phyloP scores from a whole-genome alignment of 352 stramenopile genomes.

The Phytophthora palmivora region DNA sequence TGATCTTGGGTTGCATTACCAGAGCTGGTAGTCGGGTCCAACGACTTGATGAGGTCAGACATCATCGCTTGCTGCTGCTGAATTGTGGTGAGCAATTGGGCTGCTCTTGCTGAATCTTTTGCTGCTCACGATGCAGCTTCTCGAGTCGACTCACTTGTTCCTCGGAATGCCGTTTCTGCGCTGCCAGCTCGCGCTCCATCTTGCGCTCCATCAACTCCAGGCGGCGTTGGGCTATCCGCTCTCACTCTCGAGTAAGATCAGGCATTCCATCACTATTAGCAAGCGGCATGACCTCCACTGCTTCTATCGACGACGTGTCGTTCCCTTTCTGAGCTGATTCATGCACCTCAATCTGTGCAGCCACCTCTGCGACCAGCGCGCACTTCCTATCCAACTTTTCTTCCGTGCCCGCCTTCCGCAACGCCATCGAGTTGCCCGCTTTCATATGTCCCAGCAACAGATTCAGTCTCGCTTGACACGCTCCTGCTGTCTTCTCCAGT shows the following conservation, averaged over 20 bases:
- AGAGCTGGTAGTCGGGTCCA: conserved; percentile 1
- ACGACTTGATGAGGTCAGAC: conserved; percentile 34
- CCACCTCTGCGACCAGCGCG: conserved; percentile 25
- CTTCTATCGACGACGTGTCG: neutral
- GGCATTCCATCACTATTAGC: neutral
- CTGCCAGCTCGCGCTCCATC: conserved; percentile 36
- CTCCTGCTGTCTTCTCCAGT: conserved; percentile 38
- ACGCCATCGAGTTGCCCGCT: conserved; percentile 23
- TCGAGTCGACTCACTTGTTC: conserved; percentile 33
- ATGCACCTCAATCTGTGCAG: conserved; percentile 6
- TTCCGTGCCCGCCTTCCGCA: conserved; percentile 36
- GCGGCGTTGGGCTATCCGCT: conserved; percentile 25
- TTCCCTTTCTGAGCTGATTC: neutral
- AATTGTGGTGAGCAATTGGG: conserved; percentile 33
- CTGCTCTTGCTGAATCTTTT: conserved; percentile 32
- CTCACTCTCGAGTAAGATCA: conserved; percentile 9
- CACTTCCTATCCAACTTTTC: conserved; percentile 33
- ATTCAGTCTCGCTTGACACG: conserved; percentile 30
- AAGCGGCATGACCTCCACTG: neutral
- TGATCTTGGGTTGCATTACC: too few species aligned
- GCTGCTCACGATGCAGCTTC: conserved; percentile 32
- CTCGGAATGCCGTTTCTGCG: conserved; percentile 33
- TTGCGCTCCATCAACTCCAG: conserved; percentile 36
- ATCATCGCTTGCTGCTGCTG: conserved; percentile 42
- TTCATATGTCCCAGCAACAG: conserved; percentile 33